Conservation (phyloP, 306 rosid genomes). For the Oemleria cerasiformis region DNA sequence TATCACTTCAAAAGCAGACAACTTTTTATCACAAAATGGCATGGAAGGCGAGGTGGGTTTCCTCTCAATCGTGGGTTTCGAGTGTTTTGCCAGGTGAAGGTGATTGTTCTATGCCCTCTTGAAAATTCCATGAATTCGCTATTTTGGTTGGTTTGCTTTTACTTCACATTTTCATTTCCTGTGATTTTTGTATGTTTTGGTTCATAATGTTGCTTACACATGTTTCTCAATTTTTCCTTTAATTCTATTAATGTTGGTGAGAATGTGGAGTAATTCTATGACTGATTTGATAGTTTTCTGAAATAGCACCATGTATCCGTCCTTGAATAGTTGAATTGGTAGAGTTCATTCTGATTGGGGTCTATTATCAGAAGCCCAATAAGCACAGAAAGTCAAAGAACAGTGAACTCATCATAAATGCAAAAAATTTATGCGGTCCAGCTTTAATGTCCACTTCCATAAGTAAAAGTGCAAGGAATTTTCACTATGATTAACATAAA, state of each 20-base stretch:
- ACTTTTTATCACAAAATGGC: constrained; percentile 11
- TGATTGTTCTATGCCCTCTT: constrained; percentile 22
- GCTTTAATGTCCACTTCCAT: no score
- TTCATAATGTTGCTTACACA: background rate
- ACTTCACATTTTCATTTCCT: background rate
- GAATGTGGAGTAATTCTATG: background rate
- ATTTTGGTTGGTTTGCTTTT: background rate
- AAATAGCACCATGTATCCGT: background rate
- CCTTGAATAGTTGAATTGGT: no score
- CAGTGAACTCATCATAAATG: no score
- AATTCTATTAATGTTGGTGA: background rate
- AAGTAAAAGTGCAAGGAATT: no score
- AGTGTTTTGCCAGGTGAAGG: constrained; percentile 54
- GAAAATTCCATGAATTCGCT: background rate
- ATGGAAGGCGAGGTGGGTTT: constrained; percentile 20
- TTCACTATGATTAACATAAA: no score
- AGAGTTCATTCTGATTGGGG: background rate
- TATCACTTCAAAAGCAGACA: constrained; percentile 13
- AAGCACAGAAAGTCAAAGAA: no score
- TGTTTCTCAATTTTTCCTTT: background rate
- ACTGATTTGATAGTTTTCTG: background rate
- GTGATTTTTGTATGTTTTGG: background rate
- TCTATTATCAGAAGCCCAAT: no score
- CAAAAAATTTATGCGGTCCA: no score
- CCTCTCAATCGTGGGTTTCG: constrained; percentile 28